phyloP scores from a whole-genome alignment of 2,329 filamentous ascomycete genomes.

The Colletotrichum lupini region DNA sequence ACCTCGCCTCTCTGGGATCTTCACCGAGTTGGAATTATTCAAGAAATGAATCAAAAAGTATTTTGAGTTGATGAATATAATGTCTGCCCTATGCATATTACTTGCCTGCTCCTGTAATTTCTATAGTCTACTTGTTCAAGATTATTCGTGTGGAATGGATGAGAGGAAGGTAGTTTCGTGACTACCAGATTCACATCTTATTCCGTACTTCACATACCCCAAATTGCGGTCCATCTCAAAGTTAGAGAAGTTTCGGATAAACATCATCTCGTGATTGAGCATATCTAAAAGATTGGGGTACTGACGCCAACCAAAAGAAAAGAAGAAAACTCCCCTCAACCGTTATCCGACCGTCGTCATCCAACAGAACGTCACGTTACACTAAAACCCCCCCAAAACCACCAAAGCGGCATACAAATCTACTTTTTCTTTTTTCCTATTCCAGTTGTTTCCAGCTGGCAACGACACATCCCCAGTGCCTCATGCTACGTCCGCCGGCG shows the following conservation, averaged over 20 bases:
- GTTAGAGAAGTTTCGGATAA: neutral
- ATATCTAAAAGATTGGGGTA: neutral
- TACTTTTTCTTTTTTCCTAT: neutral
- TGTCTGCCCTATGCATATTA: neutral
- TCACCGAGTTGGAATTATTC: slow-evolving; percentile 18
- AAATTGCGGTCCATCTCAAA: neutral
- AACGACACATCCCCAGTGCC: too few relatives aligned
- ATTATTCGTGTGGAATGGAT: neutral
- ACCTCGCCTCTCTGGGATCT: slow-evolving; percentile 12
- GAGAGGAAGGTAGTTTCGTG: too few relatives aligned
- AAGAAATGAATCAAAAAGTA: slow-evolving; percentile 25
- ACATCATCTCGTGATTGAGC: neutral
- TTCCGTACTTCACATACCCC: too few relatives aligned
- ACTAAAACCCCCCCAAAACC: neutral
- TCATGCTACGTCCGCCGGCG: slow-evolving; percentile 34
- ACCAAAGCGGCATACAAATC: neutral
- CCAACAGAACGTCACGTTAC: neutral
- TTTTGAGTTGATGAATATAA: neutral
- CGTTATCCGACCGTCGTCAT: neutral
- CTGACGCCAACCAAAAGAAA: neutral
- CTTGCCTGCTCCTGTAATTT: neutral
- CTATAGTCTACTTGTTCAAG: neutral
- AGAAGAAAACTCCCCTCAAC: neutral
- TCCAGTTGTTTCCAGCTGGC: neutral
- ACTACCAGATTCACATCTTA: too few relatives aligned